Base-by-base conservation (phyloP, 2,329 filamentous ascomycete species). In the Dryadomyces sulphureus region DNA sequence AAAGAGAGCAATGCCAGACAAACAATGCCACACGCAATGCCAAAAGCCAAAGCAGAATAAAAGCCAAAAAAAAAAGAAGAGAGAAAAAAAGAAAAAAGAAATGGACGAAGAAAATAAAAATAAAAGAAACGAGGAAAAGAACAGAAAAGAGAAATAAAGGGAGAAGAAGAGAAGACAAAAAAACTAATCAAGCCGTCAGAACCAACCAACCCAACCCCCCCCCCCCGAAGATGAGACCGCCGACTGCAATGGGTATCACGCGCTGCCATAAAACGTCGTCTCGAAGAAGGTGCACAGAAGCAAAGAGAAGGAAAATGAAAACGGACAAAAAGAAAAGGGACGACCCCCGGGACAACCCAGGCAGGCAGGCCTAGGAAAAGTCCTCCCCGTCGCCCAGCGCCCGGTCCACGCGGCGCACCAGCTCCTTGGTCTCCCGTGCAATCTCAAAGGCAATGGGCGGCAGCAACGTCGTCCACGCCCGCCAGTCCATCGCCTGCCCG, bases 391-490 rank as follows among this genome's bases (percentile, higher is more conserved):
- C 52, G 41, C 52, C 48, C 40, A 52, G 52, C 20, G 57, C 48
- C 46, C 54, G 54, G 46, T 55, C 61, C 30, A 57, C 52, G 7
- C 54, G 50, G 48, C 56, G 54, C 36, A 77, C 73, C 49, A 86
- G 65, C 59, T 84, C 85, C 67, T 90, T 92, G 44, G 82, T 84
- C 62, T 88, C 83, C 49, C 83, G 73, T 7, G 84, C 86, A 58
- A 90, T 82, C 62, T 87, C 83, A 62, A 93, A 93, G n/a, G 85
- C 85, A 54, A 92, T 79, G 2, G 85, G 85, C 11, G 85, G 85
- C 43, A 94, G 65, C 24, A 76, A 79, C 59, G 82, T 79, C 46
- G 74, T 81, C 68, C 81, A 81, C 56, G 70, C 68, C 51, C 69
- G 69, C 75, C 75, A 79, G 52, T 75, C 70, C 49, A 69, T 65